phyloP scores from a whole-genome alignment of 2,329 filamentous ascomycete genomes.

The Aschersonia sp. region DNA sequence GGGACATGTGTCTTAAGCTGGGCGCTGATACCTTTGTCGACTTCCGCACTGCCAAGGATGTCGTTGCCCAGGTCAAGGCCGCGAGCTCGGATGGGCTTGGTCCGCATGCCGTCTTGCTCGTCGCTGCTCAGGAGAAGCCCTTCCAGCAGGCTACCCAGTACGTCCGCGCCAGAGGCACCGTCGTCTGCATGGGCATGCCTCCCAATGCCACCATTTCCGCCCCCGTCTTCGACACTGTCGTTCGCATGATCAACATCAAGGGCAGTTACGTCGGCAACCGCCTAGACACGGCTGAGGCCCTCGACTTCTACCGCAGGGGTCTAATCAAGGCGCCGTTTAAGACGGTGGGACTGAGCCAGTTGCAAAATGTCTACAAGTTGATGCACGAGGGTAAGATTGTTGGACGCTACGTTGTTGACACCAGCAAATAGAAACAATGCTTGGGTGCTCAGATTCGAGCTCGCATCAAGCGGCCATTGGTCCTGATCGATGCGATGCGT shows the following conservation, averaged over 20 bases:
- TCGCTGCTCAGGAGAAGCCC: conserved; percentile 79
- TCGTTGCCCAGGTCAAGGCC: conserved; percentile 73
- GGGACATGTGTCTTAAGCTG: conserved; percentile 50
- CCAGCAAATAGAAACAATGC: conserved; percentile 33
- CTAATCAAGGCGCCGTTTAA: conserved; percentile 82
- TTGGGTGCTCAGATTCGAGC: too few species aligned
- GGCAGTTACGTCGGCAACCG: conserved; percentile 91
- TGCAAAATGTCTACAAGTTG: conserved; percentile 67
- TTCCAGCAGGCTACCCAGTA: conserved; percentile 92
- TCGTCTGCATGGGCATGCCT: conserved; percentile 83
- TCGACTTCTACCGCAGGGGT: conserved; percentile 78
- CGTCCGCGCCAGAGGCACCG: conserved; percentile 66
- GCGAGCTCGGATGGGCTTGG: conserved; percentile 69
- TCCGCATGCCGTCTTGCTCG: conserved; percentile 73
- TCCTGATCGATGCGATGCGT: too few species aligned
- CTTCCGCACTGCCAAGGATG: conserved; percentile 60
- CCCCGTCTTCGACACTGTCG: conserved; percentile 78
- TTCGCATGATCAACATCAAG: conserved; percentile 84
- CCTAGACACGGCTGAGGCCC: conserved; percentile 72
- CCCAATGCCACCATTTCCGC: conserved; percentile 66
- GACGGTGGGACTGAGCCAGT: conserved; percentile 64
- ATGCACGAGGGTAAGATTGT: conserved; percentile 58
- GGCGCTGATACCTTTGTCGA: conserved; percentile 67
- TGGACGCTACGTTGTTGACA: conserved; percentile 71
- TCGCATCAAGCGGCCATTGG: too few species aligned